Conservation (phyloP, 129 eudicot genomes). For the Logfia minima region DNA sequence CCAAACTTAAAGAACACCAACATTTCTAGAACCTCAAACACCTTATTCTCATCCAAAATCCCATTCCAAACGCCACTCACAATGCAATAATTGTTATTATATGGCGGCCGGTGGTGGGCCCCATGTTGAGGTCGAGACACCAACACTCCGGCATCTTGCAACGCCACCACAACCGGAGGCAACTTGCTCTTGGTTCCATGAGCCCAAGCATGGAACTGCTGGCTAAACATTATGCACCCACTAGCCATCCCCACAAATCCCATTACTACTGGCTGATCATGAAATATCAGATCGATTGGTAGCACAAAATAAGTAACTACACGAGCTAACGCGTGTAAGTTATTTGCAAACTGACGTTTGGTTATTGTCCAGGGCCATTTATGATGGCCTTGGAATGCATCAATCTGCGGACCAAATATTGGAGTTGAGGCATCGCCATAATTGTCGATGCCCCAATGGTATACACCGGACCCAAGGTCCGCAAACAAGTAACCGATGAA, state of each 20-base stretch:
- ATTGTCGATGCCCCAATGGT: conserved; percentile 96
- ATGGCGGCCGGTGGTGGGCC: conserved; percentile 80
- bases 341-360: conserved; percentile 73
- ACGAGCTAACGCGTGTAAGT: conserved; percentile 70
- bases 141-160: conserved; percentile 69
- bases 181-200: conserved; percentile 80
- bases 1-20: conserved; percentile 67
- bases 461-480: conserved; percentile 91
- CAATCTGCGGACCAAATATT: conserved; percentile 75
- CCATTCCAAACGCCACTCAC: conserved; percentile 89
- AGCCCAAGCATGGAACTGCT: conserved; percentile 94
- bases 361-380: conserved; percentile 94
- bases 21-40: conserved; percentile 84
- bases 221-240: conserved; percentile 95
- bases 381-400: conserved; percentile 93
- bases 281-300: conserved; percentile 50
- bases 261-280: conserved; percentile 47
- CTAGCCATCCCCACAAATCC: conserved; percentile 65
- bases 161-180: conserved; percentile 56
- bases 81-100: conserved; percentile 72
- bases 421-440: conserved; percentile 75
- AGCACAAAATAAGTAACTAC: conserved; percentile 49
- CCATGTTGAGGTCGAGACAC: conserved; percentile 68
- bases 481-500: conserved; percentile 71
- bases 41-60: conserved; percentile 57